Percentiles rank a stretch among this genome's conserved stretches.
These are phyloP conservation scores for Ophiobolus disseminans DNA, from an alignment of 2,329 filamentous ascomycete species.

Conservation along the genomic window DNA sequence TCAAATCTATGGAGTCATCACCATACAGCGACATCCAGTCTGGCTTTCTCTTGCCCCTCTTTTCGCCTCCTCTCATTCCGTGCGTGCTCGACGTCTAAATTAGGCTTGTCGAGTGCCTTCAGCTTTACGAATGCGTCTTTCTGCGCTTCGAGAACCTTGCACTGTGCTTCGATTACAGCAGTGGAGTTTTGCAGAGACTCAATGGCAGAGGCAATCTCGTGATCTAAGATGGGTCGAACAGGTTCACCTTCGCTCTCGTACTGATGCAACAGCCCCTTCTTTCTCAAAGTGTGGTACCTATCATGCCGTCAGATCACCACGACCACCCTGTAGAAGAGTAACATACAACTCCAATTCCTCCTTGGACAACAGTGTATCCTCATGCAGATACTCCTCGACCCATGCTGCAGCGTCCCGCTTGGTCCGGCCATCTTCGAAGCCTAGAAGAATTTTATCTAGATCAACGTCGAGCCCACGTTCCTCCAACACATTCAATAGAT, in stretches of 20 bases:
- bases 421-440: slow-evolving; percentile 55
- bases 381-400: slow-evolving; percentile 57
- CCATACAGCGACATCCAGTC: slow-evolving; percentile 49
- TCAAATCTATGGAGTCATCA: not conserved
- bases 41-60: slow-evolving; percentile 50
- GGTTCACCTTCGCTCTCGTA: slow-evolving; percentile 39
- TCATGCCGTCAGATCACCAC: not conserved
- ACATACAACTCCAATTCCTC: slow-evolving; percentile 58
- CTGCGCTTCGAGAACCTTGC: slow-evolving; percentile 66
- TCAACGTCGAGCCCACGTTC: slow-evolving; percentile 53
- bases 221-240: slow-evolving; percentile 61
- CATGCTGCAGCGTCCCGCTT: slow-evolving; percentile 52
- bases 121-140: slow-evolving; percentile 66
- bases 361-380: slow-evolving; percentile 55
- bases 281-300: slow-evolving; percentile 36
- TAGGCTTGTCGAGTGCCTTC: slow-evolving; percentile 56
- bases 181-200: slow-evolving; percentile 71
- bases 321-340: not conserved
- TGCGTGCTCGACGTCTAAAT: slow-evolving; percentile 48
- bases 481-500: slow-evolving; percentile 53
- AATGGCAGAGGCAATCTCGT: slow-evolving; percentile 67
- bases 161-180: slow-evolving; percentile 68
- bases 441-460: slow-evolving; percentile 56
- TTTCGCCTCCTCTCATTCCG: slow-evolving; percentile 47
- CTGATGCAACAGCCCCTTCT: slow-evolving; percentile 41